phyloP scores from a whole-genome alignment of 768 basidiomycete genomes.

The Epithele typhae region DNA sequence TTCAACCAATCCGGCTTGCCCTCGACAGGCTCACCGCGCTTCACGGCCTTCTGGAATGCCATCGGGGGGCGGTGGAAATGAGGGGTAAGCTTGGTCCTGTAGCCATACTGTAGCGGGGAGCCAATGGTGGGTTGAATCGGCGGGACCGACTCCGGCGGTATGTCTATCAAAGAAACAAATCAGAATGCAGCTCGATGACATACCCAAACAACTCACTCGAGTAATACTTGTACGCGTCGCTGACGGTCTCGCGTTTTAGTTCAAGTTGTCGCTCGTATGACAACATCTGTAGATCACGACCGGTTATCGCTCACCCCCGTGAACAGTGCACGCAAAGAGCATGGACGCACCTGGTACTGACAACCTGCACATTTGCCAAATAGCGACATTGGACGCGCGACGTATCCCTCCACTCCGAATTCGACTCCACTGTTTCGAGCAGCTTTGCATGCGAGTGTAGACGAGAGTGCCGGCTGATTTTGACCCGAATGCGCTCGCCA shows the following conservation, averaged over 20 bases:
- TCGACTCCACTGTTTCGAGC: conserved; percentile 59
- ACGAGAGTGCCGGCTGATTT: conserved; percentile 65
- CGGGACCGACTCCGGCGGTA: conserved; percentile 57
- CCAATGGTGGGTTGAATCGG: conserved; percentile 66
- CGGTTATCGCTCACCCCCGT: neutral
- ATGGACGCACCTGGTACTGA: conserved; percentile 81
- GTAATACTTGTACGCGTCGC: conserved; percentile 79
- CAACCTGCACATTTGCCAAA: conserved; percentile 87
- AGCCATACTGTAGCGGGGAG: conserved; percentile 88
- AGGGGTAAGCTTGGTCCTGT: conserved; percentile 96
- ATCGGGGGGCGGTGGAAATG: conserved; percentile 84
- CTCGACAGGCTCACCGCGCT: conserved; percentile 11
- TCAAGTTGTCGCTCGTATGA: conserved; percentile 83
- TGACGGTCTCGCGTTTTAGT: conserved; percentile 81
- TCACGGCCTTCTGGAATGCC: conserved; percentile 23
- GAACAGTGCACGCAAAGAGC: neutral
- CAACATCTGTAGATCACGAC: conserved; percentile 75
- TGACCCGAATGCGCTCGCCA: conserved; percentile 71
- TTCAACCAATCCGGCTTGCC: conserved; percentile 61
- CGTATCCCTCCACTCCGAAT: conserved; percentile 60
- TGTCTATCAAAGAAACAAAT: conserved; percentile 32
- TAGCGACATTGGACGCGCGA: conserved; percentile 72
- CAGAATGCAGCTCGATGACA: too few relatives aligned
- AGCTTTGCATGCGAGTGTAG: conserved; percentile 77
- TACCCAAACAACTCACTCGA: conserved; percentile 39